These are phyloP conservation scores for Vigna angularis DNA, from an alignment of 306 rosid species.

Conservation along the genomic window DNA sequence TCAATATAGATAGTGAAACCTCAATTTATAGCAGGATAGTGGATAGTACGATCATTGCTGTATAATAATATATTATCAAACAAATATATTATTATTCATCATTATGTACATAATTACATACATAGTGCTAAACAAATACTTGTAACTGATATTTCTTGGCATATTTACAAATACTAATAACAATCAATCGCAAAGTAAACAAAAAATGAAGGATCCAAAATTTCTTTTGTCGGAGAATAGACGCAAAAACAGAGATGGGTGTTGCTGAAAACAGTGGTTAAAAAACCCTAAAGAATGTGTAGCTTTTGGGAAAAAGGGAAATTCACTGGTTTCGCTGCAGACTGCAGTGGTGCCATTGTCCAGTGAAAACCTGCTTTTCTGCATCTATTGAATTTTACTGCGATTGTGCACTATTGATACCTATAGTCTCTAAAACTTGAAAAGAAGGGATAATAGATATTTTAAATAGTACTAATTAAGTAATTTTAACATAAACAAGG, in stretches of 20 bases:
- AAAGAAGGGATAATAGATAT: neutral
- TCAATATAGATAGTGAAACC: neutral
- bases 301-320: neutral
- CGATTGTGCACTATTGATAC: neutral
- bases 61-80: neutral
- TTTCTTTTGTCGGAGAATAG: neutral
- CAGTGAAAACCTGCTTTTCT: too few relatives aligned
- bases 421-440: neutral
- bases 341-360: neutral
- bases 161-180: neutral
- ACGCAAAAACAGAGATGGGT: neutral
- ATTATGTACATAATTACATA: neutral
- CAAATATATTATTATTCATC: neutral
- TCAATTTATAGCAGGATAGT: neutral
- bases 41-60: neutral
- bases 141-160: neutral
- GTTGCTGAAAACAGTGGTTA: neutral
- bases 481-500: neutral
- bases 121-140: neutral
- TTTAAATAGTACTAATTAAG: conserved; percentile 1
- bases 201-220: neutral
- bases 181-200: neutral
- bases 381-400: neutral
- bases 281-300: neutral
- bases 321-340: neutral